These are phyloP conservation scores for Solanum hybrid DNA, from an alignment of 305 asterid species.

Conservation along the genomic window DNA sequence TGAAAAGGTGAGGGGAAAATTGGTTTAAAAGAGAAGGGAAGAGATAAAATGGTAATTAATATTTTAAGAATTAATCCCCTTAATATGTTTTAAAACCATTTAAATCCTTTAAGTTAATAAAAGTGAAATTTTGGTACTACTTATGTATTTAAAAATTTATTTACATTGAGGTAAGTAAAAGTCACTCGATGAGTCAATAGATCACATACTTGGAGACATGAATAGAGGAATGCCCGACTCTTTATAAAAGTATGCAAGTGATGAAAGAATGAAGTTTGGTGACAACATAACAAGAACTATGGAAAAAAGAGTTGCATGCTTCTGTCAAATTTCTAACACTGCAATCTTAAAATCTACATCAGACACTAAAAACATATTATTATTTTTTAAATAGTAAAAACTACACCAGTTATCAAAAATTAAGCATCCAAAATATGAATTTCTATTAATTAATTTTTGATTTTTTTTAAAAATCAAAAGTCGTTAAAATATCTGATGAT, in stretches of 20 bases:
- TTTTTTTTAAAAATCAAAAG: background rate
- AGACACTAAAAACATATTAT: background rate
- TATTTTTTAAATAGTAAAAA: background rate
- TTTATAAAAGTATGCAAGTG: background rate
- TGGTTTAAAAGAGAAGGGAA: background rate
- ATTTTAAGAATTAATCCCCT: background rate
- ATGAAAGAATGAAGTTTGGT: background rate
- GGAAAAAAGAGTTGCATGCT: background rate
- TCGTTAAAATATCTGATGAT: no score
- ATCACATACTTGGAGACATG: background rate
- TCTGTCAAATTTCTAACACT: background rate
- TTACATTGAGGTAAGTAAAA: background rate
- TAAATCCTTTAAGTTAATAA: background rate
- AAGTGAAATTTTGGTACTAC: background rate
- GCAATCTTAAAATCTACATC: background rate
- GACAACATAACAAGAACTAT: background rate
- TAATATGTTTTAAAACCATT: background rate
- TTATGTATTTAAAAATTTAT: background rate
- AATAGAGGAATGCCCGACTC: background rate
- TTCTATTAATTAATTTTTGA: background rate
- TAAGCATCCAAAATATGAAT: background rate
- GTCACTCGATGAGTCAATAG: background rate
- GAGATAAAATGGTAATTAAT: background rate
- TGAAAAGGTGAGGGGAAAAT: background rate
- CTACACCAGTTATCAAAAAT: background rate